A percentile compares a stretch with the other conserved stretches of the same genome.
Evolutionary conservation across 441 rosid species (phyloP).

Genomic region (Adansonia madagascariensis): DNA sequence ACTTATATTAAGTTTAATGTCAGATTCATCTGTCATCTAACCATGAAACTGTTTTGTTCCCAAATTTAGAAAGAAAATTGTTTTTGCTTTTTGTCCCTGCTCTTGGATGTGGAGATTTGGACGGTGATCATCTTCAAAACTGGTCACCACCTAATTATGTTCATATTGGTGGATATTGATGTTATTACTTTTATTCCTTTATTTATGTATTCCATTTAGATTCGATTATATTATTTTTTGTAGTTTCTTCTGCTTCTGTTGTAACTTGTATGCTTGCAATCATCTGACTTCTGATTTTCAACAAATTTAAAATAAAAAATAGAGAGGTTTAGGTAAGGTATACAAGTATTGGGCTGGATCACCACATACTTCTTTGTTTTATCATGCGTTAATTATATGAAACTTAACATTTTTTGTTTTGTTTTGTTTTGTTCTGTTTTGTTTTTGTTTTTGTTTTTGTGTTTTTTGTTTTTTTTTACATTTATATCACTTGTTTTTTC

Average conservation of each 20-base stretch:
- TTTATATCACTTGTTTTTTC: constrained; percentile 1
- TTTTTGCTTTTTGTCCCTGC: neutral
- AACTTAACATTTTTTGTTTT: neutral
- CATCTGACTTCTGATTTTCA: neutral
- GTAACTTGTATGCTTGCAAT: neutral
- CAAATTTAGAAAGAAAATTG: neutral
- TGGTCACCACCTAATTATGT: neutral
- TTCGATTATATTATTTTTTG: neutral
- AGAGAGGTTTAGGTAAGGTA: neutral
- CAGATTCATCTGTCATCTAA: neutral
- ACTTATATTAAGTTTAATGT: neutral
- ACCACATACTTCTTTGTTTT: neutral
- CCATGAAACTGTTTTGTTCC: neutral
- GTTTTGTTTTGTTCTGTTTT: neutral
- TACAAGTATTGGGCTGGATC: neutral
- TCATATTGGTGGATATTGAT: neutral
- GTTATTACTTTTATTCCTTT: neutral
- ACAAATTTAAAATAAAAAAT: neutral
- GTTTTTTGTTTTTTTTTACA: neutral
- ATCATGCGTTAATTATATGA: neutral
- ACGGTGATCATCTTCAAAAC: neutral
- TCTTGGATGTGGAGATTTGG: neutral
- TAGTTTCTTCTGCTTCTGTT: constrained; percentile 5
- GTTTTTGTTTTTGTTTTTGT: neutral
- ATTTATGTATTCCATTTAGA: neutral